These are phyloP conservation scores for Cryptococcus sp. DNA, from an alignment of 1,284 basidiomycete species.

Conservation along the genomic window DNA sequence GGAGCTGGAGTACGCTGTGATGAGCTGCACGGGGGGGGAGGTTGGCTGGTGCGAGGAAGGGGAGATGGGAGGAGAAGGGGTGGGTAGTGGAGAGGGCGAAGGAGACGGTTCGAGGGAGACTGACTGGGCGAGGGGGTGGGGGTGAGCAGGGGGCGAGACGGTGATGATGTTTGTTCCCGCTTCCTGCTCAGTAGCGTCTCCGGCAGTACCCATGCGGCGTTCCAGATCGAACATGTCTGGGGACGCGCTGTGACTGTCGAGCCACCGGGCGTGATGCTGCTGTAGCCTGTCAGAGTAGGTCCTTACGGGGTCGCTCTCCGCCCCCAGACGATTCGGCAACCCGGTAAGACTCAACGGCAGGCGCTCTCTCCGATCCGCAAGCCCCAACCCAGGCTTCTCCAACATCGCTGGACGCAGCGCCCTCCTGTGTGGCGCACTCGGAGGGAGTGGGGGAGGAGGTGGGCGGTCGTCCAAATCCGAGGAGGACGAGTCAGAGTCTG, in stretches of 20 bases:
- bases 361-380: constrained; percentile 13
- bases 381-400: constrained; percentile 10
- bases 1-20: constrained; percentile 30
- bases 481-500: constrained; percentile 36
- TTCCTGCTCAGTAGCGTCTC: neutral
- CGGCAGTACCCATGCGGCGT: neutral
- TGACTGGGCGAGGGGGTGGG: neutral
- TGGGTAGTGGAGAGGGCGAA: neutral
- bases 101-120: neutral
- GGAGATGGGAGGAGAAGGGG: neutral
- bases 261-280: constrained; percentile 38
- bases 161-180: neutral
- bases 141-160: neutral
- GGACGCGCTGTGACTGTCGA: constrained; percentile 27
- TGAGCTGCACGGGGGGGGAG: constrained; percentile 1
- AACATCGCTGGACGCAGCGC: constrained; percentile 29
- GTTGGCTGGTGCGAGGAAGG: neutral
- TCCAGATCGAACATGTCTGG: constrained; percentile 5
- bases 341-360: constrained; percentile 21
- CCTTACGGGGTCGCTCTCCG: constrained; percentile 15
- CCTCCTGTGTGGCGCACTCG: constrained; percentile 3
- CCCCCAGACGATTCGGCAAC: constrained; percentile 8
- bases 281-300: constrained; percentile 40
- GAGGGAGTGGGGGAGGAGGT: neutral
- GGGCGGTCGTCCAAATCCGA: constrained; percentile 6